Evolutionary conservation across 2,329 filamentous ascomycete species (phyloP).

Genomic region (Phialophora chinensis): DNA sequence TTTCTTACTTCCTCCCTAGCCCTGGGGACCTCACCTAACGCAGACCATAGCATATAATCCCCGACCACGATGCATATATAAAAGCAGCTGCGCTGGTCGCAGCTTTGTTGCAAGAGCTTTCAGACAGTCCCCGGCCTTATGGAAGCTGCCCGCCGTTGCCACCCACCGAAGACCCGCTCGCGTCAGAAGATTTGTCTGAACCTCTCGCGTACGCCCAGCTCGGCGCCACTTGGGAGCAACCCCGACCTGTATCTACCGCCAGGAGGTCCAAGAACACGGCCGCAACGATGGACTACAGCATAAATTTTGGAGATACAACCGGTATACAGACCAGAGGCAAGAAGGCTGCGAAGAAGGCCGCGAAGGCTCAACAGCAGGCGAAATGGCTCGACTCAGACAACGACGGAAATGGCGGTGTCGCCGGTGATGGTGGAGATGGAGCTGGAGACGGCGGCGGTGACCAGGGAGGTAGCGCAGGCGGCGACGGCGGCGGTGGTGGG

Average conservation of each 20-base stretch:
- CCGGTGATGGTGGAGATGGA: slow-evolving; percentile 44
- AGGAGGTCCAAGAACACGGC: neutral
- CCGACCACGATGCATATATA: slow-evolving; percentile 29
- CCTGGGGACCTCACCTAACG: slow-evolving; percentile 27
- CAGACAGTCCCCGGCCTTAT: slow-evolving; percentile 28
- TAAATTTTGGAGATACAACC: slow-evolving; percentile 51
- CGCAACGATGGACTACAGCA: slow-evolving; percentile 35
- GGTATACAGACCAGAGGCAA: slow-evolving; percentile 39
- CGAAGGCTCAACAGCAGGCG: slow-evolving; percentile 50
- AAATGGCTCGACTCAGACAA: slow-evolving; percentile 56
- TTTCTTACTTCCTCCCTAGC: slow-evolving; percentile 12
- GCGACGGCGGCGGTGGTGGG: slow-evolving; percentile 43
- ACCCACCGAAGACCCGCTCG: slow-evolving; percentile 54
- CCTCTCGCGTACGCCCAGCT: slow-evolving; percentile 44
- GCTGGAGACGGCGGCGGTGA: slow-evolving; percentile 46
- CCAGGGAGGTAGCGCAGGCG: slow-evolving; percentile 39
- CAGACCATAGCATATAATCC: slow-evolving; percentile 16
- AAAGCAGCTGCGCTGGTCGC: slow-evolving; percentile 39
- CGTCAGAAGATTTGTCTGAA: slow-evolving; percentile 52
- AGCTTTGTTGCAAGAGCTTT: slow-evolving; percentile 37
- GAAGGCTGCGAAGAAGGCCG: slow-evolving; percentile 58
- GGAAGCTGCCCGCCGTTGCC: slow-evolving; percentile 50
- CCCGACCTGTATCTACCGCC: neutral
- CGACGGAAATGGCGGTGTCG: slow-evolving; percentile 49
- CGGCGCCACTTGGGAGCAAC: slow-evolving; percentile 8